phyloP scores from a whole-genome alignment of 2,329 filamentous ascomycete genomes.

The Emericellopsis atlantica region DNA sequence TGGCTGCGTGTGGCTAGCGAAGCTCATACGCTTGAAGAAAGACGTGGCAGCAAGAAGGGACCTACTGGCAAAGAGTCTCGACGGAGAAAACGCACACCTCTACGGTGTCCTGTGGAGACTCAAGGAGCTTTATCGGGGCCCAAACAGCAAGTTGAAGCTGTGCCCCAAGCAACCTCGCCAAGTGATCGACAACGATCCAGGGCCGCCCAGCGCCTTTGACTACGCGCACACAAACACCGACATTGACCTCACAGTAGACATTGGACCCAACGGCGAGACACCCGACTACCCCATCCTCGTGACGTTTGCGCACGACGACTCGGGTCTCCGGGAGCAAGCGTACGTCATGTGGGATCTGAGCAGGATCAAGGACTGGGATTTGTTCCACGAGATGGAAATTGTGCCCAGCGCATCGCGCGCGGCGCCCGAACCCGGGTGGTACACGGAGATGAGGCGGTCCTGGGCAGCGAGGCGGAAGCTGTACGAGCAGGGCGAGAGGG shows the following conservation, averaged over 20 bases:
- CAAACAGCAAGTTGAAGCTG: background rate
- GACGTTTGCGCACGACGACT: background rate
- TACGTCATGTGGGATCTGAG: slow-evolving; percentile 1
- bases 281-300: background rate
- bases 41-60: too few relatives aligned
- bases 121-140: background rate
- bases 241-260: background rate
- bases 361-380: slow-evolving; percentile 1
- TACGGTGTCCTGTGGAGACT: background rate
- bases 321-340: background rate
- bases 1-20: background rate
- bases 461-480: too few relatives aligned
- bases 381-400: background rate
- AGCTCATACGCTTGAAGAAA: too few relatives aligned
- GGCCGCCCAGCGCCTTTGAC: slow-evolving; percentile 1
- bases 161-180: background rate
- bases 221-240: background rate
- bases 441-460: too few relatives aligned
- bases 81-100: background rate
- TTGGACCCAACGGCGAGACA: background rate
- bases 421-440: background rate
- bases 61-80: too few relatives aligned
- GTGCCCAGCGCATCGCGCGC: too few relatives aligned
- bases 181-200: background rate
- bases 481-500: too few relatives aligned